These are phyloP conservation scores for Colletotrichum spinosum DNA, from an alignment of 2,329 filamentous ascomycete genomes.

Conservation along the genomic window DNA sequence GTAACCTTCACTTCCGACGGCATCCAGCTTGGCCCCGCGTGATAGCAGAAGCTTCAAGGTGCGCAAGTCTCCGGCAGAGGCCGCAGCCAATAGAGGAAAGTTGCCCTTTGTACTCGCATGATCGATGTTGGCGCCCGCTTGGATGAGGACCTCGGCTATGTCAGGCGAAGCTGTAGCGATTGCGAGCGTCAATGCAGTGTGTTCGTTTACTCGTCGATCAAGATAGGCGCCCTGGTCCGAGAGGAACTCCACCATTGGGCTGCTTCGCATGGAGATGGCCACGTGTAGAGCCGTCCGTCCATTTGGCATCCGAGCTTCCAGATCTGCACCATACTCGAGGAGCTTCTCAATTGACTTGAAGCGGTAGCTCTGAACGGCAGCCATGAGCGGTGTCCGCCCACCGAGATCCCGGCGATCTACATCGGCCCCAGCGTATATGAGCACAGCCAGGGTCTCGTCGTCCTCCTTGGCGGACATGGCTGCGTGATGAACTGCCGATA, in stretches of 20 bases:
- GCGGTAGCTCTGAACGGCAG: slow-evolving; percentile 37
- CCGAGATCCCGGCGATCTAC: slow-evolving; percentile 35
- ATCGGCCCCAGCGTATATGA: slow-evolving; percentile 40
- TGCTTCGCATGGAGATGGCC: slow-evolving; percentile 39
- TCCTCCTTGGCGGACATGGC: slow-evolving; percentile 36
- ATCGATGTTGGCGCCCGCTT: slow-evolving; percentile 40
- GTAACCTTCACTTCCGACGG: slow-evolving; percentile 35
- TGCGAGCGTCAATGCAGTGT: slow-evolving; percentile 41
- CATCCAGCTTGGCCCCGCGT: slow-evolving; percentile 37
- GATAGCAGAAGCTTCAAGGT: slow-evolving; percentile 39
- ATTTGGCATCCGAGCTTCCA: slow-evolving; percentile 38
- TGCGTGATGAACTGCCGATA: slow-evolving; percentile 41
- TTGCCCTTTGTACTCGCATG: slow-evolving; percentile 33
- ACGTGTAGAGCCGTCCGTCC: slow-evolving; percentile 40
- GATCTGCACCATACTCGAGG: slow-evolving; percentile 40
- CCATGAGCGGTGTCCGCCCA: slow-evolving; percentile 40
- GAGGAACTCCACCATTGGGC: slow-evolving; percentile 38
- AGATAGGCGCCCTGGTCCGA: slow-evolving; percentile 41
- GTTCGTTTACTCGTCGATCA: slow-evolving; percentile 35
- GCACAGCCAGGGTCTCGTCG: slow-evolving; percentile 40
- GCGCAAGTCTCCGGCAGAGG: slow-evolving; percentile 56
- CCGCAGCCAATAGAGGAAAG: slow-evolving; percentile 54
- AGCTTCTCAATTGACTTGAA: slow-evolving; percentile 36
- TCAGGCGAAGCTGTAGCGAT: slow-evolving; percentile 42
- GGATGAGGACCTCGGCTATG: slow-evolving; percentile 39